These are phyloP conservation scores for Penicillium sp. DNA, from an alignment of 2,329 filamentous ascomycete genomes.

Conservation along the genomic window DNA sequence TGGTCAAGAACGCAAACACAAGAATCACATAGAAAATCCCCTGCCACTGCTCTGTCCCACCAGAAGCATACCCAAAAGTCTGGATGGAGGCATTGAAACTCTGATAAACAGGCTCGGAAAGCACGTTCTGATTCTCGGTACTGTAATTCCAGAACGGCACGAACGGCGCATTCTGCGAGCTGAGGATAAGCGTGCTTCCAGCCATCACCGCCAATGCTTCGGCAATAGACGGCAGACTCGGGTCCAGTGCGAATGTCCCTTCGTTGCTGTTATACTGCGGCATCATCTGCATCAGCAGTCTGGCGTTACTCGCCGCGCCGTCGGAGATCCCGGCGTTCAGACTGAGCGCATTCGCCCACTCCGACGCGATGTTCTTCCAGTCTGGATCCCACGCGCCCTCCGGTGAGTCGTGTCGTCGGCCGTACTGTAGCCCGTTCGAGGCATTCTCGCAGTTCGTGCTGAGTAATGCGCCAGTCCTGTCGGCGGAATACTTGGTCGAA, in stretches of 20 bases:
- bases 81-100: conserved; percentile 63
- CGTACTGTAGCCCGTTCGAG: conserved; percentile 56
- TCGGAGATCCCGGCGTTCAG: conserved; percentile 56
- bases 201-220: conserved; percentile 71
- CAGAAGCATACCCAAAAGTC: conserved; percentile 68
- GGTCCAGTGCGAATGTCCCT: conserved; percentile 42
- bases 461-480: conserved; percentile 58
- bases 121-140: conserved; percentile 20
- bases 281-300: conserved; percentile 57
- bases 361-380: conserved; percentile 55
- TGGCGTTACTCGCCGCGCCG: conserved; percentile 58
- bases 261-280: conserved; percentile 35
- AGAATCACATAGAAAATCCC: conserved; percentile 66
- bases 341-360: conserved; percentile 56
- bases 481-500: conserved; percentile 57
- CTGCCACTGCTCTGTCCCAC: conserved; percentile 60
- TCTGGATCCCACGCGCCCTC: conserved; percentile 42
- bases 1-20: conserved; percentile 63
- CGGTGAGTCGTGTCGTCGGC: conserved; percentile 38
- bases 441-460: conserved; percentile 61
- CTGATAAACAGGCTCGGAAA: conserved; percentile 52
- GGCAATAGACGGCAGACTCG: conserved; percentile 62
- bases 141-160: conserved; percentile 55
- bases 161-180: conserved; percentile 60
- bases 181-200: conserved; percentile 63